Evolutionary conservation across 805 yeast species (phyloP).

Genomic region (Nakazawaea pomicola): DNA sequence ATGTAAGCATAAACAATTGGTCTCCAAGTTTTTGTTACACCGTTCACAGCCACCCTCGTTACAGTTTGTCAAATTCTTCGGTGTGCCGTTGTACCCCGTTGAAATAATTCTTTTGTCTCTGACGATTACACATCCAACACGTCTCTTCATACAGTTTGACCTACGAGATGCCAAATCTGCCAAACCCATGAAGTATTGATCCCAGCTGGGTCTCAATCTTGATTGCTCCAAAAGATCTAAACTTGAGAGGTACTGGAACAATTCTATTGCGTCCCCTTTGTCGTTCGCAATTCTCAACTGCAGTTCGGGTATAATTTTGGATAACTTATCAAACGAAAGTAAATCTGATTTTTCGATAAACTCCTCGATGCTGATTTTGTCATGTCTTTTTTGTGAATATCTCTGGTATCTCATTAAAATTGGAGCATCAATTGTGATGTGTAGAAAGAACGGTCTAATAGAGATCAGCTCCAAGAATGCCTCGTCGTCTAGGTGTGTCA

Average conservation of each 20-base stretch:
- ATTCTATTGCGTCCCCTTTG: conserved; percentile 28
- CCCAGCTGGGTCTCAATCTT: conserved; percentile 91
- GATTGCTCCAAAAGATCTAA: conserved; percentile 44
- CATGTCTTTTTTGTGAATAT: conserved; percentile 16
- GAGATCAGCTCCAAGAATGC: conserved; percentile 40
- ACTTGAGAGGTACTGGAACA: conserved; percentile 33
- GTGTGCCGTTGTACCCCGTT: conserved; percentile 98
- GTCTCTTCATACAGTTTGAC: conserved; percentile 93
- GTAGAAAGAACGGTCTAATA: conserved; percentile 81
- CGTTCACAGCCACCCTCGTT: conserved; percentile 94
- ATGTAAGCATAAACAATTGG: conserved; percentile 88
- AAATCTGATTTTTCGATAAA: conserved; percentile 31
- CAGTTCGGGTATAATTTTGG: conserved; percentile 43
- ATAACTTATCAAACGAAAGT: conserved; percentile 17
- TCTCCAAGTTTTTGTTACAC: conserved; percentile 62
- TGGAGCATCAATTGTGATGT: conserved; percentile 75
- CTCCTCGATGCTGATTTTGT: conserved; percentile 15
- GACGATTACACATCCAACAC: conserved; percentile 95
- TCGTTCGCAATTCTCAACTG: conserved; percentile 55
- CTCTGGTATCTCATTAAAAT: conserved; percentile 39
- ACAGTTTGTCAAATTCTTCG: conserved; percentile 81
- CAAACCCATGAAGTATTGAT: conserved; percentile 87
- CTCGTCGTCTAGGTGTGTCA: conserved; percentile 42
- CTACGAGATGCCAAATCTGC: conserved; percentile 92
- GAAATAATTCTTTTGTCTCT: conserved; percentile 83